phyloP scores from a whole-genome alignment of 2,329 filamentous ascomycete species.

The Aspergillus hortae region DNA sequence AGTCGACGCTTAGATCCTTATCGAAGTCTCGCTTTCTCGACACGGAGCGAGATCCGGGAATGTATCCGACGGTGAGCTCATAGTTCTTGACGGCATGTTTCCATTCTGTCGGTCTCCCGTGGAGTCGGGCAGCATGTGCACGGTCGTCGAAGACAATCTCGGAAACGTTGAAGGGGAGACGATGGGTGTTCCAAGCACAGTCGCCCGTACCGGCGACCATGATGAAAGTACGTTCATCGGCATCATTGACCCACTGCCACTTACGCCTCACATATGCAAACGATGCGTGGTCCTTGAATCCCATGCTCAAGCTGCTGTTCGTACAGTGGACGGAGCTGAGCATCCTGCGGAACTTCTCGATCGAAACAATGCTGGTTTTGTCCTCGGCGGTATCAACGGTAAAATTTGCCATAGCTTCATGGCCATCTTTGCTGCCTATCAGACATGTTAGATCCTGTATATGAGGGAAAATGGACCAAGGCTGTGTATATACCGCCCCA shows the following conservation, averaged over 20 bases:
- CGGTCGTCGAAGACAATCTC: slow-evolving; percentile 14
- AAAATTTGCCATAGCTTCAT: slow-evolving; percentile 15
- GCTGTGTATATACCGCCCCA: slow-evolving; percentile 14
- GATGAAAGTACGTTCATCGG: slow-evolving; percentile 14
- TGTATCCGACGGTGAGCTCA: slow-evolving; percentile 15
- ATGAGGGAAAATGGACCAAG: neutral
- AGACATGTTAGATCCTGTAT: neutral
- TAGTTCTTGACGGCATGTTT: slow-evolving; percentile 15
- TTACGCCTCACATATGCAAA: slow-evolving; percentile 12
- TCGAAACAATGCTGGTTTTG: slow-evolving; percentile 14
- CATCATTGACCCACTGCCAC: slow-evolving; percentile 21
- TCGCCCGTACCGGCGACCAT: slow-evolving; percentile 19
- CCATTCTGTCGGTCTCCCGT: slow-evolving; percentile 17
- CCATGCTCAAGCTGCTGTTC: slow-evolving; percentile 13
- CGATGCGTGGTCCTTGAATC: slow-evolving; percentile 9
- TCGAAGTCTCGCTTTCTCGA: slow-evolving; percentile 9
- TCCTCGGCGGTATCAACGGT: slow-evolving; percentile 15
- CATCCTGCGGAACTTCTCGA: slow-evolving; percentile 15
- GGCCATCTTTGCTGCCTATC: slow-evolving; percentile 13
- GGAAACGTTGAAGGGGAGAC: slow-evolving; percentile 19
- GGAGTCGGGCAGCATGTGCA: slow-evolving; percentile 12
- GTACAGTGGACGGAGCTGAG: slow-evolving; percentile 15
- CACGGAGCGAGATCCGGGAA: neutral
- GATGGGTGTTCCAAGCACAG: slow-evolving; percentile 19
- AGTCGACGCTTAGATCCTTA: slow-evolving; percentile 10